A percentile compares a stretch with the other conserved stretches of the same genome.
phyloP scores from a whole-genome alignment of 768 basidiomycete species.

The Melanogaster broomeanus region DNA sequence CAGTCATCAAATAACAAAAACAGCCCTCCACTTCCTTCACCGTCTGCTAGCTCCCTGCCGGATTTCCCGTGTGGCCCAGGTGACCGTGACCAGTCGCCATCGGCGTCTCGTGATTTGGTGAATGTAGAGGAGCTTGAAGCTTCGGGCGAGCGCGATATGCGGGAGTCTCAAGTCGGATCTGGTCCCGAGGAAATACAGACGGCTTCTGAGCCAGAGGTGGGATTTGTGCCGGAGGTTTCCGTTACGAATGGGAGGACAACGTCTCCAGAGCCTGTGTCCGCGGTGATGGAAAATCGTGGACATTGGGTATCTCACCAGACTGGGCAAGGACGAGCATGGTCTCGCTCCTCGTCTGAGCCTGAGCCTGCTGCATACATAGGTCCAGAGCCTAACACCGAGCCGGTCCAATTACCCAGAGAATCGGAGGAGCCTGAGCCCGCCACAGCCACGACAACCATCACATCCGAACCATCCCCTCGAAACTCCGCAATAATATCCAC shows the following conservation, averaged over 20 bases:
- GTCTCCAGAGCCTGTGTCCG: neutral
- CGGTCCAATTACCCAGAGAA: neutral
- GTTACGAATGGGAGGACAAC: neutral
- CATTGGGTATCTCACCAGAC: neutral
- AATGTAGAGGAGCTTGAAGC: neutral
- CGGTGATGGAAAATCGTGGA: neutral
- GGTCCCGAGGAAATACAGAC: neutral
- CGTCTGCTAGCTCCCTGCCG: neutral
- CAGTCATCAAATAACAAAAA: neutral
- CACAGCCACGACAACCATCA: neutral
- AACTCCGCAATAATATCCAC: slow-evolving; percentile 3
- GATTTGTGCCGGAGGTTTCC: neutral
- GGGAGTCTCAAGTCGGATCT: neutral
- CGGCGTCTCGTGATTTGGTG: neutral
- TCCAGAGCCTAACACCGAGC: too few relatives aligned
- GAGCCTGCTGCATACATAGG: too few relatives aligned
- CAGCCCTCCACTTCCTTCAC: neutral
- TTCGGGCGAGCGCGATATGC: neutral
- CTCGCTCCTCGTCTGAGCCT: too few relatives aligned
- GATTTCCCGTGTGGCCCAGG: neutral
- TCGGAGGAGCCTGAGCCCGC: neutral
- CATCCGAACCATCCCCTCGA: neutral
- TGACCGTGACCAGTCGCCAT: neutral
- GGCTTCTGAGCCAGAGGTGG: neutral
- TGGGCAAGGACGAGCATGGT: too few relatives aligned